These are phyloP conservation scores for Acacia melanoxylon DNA, from an alignment of 306 rosid genomes.

Conservation along the genomic window DNA sequence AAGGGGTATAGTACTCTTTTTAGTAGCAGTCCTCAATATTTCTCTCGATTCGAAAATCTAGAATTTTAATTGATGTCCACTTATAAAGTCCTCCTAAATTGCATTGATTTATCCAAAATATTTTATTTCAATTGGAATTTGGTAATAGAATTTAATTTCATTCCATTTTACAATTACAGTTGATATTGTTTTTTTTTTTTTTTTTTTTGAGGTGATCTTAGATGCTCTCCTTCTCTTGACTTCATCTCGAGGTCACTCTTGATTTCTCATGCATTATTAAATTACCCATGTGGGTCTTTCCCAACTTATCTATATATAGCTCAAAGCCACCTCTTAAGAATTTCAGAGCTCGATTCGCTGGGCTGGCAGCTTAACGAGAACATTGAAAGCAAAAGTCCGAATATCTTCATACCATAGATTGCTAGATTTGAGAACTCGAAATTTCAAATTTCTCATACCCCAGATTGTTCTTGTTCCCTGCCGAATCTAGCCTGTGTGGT, in stretches of 20 bases:
- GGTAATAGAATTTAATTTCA: no score
- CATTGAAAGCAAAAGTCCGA: conserved; percentile 6
- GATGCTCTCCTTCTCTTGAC: conserved; percentile 19
- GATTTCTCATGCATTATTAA: conserved; percentile 15
- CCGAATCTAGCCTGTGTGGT: conserved; percentile 33
- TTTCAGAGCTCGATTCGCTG: conserved; percentile 22
- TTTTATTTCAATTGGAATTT: no score
- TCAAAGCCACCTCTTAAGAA: conserved; percentile 22
- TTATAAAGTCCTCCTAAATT: no score
- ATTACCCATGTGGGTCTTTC: conserved; percentile 44
- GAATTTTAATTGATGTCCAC: no score
- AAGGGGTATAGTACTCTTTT: no score
- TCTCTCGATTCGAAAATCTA: no score
- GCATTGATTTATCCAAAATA: no score
- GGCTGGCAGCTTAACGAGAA: conserved; percentile 7
- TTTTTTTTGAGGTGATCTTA: conserved; percentile 26
- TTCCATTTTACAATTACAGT: no score
- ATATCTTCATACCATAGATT: conserved; percentile 14
- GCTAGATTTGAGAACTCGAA: not conserved
- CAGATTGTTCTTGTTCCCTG: conserved; percentile 18
- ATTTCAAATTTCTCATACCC: not conserved
- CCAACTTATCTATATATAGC: conserved; percentile 30
- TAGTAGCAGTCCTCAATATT: no score
- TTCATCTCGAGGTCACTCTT: conserved; percentile 13
- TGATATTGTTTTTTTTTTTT: not conserved